Conservation (phyloP, 176 grass and related monocot species). For the Otatea glauca region DNA sequence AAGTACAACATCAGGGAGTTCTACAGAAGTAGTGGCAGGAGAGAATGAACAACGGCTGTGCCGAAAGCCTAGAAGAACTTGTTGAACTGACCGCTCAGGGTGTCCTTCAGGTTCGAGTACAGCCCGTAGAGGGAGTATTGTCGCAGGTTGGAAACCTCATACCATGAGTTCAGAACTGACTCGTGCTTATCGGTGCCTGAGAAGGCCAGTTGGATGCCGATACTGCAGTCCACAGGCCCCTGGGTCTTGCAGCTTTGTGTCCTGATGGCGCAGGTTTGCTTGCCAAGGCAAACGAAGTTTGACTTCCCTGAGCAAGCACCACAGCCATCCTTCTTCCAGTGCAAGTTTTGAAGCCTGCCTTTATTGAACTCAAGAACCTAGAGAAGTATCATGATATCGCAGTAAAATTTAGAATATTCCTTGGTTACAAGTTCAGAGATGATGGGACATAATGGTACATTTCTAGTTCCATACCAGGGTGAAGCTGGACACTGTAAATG, state of each 20-base stretch:
- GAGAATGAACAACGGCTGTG: slow-evolving; percentile 37
- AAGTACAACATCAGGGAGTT: slow-evolving; percentile 17
- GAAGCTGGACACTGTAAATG: slow-evolving; percentile 81
- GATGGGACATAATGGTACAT: slow-evolving; percentile 21
- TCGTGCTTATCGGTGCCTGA: slow-evolving; percentile 92
- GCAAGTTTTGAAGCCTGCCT: slow-evolving; percentile 86
- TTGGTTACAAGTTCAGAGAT: background rate
- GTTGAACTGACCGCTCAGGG: slow-evolving; percentile 73
- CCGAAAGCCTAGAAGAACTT: slow-evolving; percentile 68
- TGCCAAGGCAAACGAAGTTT: slow-evolving; percentile 67
- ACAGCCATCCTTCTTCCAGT: slow-evolving; percentile 92
- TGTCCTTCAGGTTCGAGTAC: slow-evolving; percentile 81
- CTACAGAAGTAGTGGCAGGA: slow-evolving; percentile 16
- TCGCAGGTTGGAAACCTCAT: slow-evolving; percentile 86
- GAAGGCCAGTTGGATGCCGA: slow-evolving; percentile 93
- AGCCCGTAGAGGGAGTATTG: slow-evolving; percentile 91
- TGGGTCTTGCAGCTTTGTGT: slow-evolving; percentile 77
- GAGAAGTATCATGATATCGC: background rate
- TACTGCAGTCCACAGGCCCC: slow-evolving; percentile 86
- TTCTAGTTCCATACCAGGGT: slow-evolving; percentile 75
- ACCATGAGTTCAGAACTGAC: slow-evolving; percentile 93
- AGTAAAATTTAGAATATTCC: slow-evolving; percentile 32
- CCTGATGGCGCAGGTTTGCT: slow-evolving; percentile 78
- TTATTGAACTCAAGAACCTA: slow-evolving; percentile 98
- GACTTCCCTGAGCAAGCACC: slow-evolving; percentile 70